These are phyloP conservation scores for Fistulina hepatica DNA, from an alignment of 1,284 basidiomycete species.

Conservation along the genomic window DNA sequence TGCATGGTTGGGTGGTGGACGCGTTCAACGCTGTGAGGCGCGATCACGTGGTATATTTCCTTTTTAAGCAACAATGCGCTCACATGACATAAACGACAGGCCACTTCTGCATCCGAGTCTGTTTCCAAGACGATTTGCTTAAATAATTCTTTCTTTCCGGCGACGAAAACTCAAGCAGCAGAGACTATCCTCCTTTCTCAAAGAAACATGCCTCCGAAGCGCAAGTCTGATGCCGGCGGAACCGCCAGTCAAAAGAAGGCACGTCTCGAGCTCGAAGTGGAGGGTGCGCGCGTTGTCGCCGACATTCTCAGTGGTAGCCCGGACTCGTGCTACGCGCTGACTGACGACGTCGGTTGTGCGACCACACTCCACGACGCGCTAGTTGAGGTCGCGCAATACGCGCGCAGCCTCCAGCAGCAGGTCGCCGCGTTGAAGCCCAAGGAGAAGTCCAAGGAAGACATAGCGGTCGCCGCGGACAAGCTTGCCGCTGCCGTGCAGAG, in stretches of 20 bases:
- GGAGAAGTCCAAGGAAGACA: constrained; percentile 28
- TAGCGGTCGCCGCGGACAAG: constrained; percentile 36
- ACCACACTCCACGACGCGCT: constrained; percentile 21
- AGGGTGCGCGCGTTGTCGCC: constrained; percentile 17
- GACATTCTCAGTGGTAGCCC: constrained; percentile 19
- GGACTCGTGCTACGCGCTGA: too few relatives aligned
- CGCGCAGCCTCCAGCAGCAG: constrained; percentile 31
- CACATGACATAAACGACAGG: too few relatives aligned
- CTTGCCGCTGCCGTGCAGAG: constrained; percentile 33
- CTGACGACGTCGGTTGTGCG: constrained; percentile 24
- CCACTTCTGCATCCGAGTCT: too few relatives aligned
- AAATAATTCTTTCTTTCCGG: too few relatives aligned
- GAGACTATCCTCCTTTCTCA: too few relatives aligned
- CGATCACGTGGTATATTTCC: too few relatives aligned
- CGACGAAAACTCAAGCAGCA: too few relatives aligned
- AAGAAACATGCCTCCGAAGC: constrained; percentile 22
- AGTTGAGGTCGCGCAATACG: constrained; percentile 35
- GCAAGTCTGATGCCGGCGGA: constrained; percentile 25
- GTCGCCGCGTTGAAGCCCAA: constrained; percentile 24
- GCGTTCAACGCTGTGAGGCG: too few relatives aligned
- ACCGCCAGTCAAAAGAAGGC: constrained; percentile 24
- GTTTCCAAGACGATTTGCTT: too few relatives aligned
- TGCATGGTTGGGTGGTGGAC: too few relatives aligned
- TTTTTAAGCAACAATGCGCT: too few relatives aligned
- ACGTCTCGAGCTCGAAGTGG: constrained; percentile 9